These are phyloP conservation scores for Myrmaecium sp. DNA, from an alignment of 2,329 filamentous ascomycete genomes.

Conservation along the genomic window DNA sequence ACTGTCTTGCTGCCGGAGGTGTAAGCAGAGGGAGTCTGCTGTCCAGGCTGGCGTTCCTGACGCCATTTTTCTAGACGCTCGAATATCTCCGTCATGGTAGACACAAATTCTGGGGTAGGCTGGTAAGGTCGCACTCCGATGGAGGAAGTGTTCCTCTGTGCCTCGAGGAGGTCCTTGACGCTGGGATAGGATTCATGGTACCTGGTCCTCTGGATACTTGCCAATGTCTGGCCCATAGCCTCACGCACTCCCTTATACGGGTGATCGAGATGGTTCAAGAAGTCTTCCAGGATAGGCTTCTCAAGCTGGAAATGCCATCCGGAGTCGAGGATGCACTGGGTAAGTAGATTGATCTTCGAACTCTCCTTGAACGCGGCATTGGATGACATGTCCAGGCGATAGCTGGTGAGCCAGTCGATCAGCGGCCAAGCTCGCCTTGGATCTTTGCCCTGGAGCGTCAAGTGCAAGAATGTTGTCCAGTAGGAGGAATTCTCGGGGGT, in stretches of 20 bases:
- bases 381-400: slow-evolving; percentile 82
- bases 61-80: slow-evolving; percentile 73
- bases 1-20: slow-evolving; percentile 95
- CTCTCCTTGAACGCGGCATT: slow-evolving; percentile 99
- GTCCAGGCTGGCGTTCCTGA: slow-evolving; percentile 63
- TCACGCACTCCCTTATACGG: slow-evolving; percentile 96
- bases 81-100: slow-evolving; percentile 61
- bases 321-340: slow-evolving; percentile 70
- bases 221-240: slow-evolving; percentile 77
- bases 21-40: slow-evolving; percentile 86
- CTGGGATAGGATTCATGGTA: slow-evolving; percentile 89
- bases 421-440: slow-evolving; percentile 76
- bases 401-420: slow-evolving; percentile 63
- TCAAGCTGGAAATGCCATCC: slow-evolving; percentile 95
- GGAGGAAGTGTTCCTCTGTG: slow-evolving; percentile 64
- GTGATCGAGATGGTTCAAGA: slow-evolving; percentile 82
- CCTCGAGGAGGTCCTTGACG: slow-evolving; percentile 55
- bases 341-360: slow-evolving; percentile 81
- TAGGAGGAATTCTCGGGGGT: slow-evolving; percentile 90
- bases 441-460: slow-evolving; percentile 77
- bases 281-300: slow-evolving; percentile 74
- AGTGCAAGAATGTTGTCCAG: slow-evolving; percentile 86
- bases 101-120: slow-evolving; percentile 55
- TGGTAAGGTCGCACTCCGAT: slow-evolving; percentile 74
- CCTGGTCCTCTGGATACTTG: slow-evolving; percentile 73